Evolutionary conservation across 139 green algal species (phyloP), one percentile per base, ranked within the genome.

Genomic region (Ettlia oleoabundans): DNA sequence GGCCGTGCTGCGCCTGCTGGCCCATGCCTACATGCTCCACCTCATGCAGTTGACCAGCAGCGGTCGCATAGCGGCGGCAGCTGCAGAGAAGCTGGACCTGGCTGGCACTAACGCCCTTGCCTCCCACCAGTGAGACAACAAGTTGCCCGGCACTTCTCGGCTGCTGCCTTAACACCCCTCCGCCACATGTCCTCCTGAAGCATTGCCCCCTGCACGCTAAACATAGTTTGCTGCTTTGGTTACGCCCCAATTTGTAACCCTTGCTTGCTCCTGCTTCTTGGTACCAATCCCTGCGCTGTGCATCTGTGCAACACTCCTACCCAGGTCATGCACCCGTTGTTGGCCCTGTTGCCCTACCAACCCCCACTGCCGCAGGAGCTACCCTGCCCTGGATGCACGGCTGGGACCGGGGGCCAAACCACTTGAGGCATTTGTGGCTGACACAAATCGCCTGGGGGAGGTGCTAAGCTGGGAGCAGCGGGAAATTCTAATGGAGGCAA

Each of bases 31-130:
- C 24, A 71, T 64, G 3, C 21, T 88, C 15, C 80, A 78, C 13
- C n/a, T 81, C 7, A 62, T 78, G 81, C 85, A 89, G 58, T 76
- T 85, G 33, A 84, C 75, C 81, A 73, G 75, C 28, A 76, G 81
- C 81, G 80, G 47, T 4, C 70, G 85, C 43, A 77, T 89, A 24
- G 81, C 74, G 21, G 85, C 76, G 28, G 81, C 81, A 15, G 85
- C 85, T 0, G 80, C 40, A 5, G 63, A 82, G 5, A 53, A 78
- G 33, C 69, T 89, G 30, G 51, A 52, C 2, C 81, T 89, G 53
- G 7, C 75, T 24, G 33, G 30, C 3, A 22, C 21, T 18, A 62
- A 42, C n/a, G 85, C 82, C 22, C 33, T 74, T 26, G 43, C 85
- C n/a, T 35, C 79, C 30, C 79, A 88, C 68, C 32, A 8, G 75